Evolutionary conservation across 345 rosid genomes (phyloP).

Genomic region (Psidium guajava): DNA sequence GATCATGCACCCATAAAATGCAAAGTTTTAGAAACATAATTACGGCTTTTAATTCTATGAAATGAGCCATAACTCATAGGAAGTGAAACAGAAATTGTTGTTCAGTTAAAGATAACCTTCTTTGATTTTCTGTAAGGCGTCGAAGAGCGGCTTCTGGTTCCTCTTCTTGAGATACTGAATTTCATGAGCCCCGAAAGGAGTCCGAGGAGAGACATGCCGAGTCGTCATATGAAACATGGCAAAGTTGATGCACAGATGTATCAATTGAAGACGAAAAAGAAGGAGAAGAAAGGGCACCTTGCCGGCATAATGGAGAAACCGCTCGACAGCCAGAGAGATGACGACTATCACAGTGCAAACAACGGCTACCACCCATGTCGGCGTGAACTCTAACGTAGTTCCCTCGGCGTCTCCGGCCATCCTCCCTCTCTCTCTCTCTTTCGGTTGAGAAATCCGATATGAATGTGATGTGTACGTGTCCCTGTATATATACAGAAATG

Average conservation of each 20-base stretch:
- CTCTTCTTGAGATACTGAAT: slow-evolving; percentile 46
- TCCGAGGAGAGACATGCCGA: background rate
- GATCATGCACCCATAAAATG: background rate
- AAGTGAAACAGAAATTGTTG: background rate
- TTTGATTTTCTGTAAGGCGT: slow-evolving; percentile 76
- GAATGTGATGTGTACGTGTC: background rate
- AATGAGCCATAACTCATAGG: background rate
- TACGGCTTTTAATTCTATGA: background rate
- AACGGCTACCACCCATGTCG: slow-evolving; percentile 79
- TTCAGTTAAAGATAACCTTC: slow-evolving; percentile 32
- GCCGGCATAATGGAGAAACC: slow-evolving; percentile 58
- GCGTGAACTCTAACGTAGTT: slow-evolving; percentile 52
- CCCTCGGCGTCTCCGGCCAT: slow-evolving; percentile 46
- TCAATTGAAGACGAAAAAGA: background rate
- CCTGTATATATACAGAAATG: background rate
- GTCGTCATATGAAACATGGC: background rate
- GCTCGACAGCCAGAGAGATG: slow-evolving; percentile 59
- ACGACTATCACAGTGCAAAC: slow-evolving; percentile 71
- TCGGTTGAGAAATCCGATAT: background rate
- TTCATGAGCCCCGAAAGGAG: background rate
- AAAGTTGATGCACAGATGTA: background rate
- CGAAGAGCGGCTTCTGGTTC: slow-evolving; percentile 56
- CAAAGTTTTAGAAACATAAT: background rate
- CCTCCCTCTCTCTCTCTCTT: background rate
- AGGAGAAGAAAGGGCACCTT: slow-evolving; percentile 26